A percentile compares a stretch with the other conserved stretches of the same genome.
Conservation (phyloP, 805 yeast genomes). For the Maudiozyma barnettii region DNA sequence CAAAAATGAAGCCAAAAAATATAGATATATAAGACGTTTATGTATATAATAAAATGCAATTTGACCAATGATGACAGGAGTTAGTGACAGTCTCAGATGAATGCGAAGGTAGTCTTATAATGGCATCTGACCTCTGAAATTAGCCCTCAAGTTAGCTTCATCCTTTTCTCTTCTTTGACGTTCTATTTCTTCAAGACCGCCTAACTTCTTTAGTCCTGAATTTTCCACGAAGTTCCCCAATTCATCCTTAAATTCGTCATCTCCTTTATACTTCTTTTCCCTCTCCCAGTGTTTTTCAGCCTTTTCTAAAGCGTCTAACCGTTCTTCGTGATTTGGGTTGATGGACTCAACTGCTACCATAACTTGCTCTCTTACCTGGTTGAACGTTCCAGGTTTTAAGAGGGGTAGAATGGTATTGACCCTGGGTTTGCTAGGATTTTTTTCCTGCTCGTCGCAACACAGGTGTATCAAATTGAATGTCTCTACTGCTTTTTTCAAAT, state of each 20-base stretch:
- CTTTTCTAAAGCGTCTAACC: constrained; percentile 80
- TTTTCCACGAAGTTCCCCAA: constrained; percentile 77
- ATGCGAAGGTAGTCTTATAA: background rate
- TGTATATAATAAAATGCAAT: background rate
- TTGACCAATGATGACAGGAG: background rate
- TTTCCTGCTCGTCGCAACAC: constrained; percentile 69
- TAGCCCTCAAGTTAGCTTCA: constrained; percentile 54
- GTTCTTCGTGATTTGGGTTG: constrained; percentile 71
- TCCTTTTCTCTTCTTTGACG: constrained; percentile 57
- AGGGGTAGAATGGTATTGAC: constrained; percentile 34
- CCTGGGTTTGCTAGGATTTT: constrained; percentile 38
- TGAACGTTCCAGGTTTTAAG: constrained; percentile 55
- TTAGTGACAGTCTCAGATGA: background rate
- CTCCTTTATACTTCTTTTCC: constrained; percentile 48
- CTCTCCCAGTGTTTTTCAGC: constrained; percentile 75
- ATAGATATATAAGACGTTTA: background rate
- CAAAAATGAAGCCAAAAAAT: background rate
- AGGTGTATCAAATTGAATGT: constrained; percentile 74
- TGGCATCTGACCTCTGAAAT: constrained; percentile 23
- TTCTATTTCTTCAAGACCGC: constrained; percentile 86
- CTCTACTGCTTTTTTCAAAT: constrained; percentile 67
- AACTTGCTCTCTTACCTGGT: constrained; percentile 63
- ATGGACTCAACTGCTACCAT: constrained; percentile 69
- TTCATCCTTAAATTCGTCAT: constrained; percentile 73
- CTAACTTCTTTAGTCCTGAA: constrained; percentile 64